Evolutionary conservation across 768 basidiomycete species (phyloP).

Genomic region (Suillus subaureus): DNA sequence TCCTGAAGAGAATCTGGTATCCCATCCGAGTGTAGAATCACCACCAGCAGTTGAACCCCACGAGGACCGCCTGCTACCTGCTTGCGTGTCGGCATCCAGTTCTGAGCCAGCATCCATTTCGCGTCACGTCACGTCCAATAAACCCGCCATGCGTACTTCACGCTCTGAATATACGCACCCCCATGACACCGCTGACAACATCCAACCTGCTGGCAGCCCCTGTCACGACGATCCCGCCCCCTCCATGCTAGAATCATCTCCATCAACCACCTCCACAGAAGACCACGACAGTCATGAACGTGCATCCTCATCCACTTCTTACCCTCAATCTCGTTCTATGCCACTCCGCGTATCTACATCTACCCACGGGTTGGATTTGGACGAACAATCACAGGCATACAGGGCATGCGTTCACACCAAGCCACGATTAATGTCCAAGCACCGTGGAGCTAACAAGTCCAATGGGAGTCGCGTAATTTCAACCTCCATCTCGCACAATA

Average conservation of each 20-base stretch:
- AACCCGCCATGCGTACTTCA: background rate
- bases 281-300: background rate
- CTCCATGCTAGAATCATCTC: background rate
- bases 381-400: slow-evolving; percentile 13
- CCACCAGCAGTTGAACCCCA: slow-evolving; percentile 1
- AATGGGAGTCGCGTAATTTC: slow-evolving; percentile 3
- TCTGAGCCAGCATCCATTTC: slow-evolving; percentile 3
- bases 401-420: slow-evolving; percentile 13
- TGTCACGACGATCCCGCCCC: background rate
- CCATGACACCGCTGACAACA: background rate
- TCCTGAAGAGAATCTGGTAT: background rate
- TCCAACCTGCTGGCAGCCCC: background rate
- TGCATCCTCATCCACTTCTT: background rate
- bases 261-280: background rate
- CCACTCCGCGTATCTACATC: background rate
- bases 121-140: background rate
- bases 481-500: slow-evolving; percentile 6
- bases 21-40: slow-evolving; percentile 5
- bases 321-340: slow-evolving; percentile 1
- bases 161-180: background rate
- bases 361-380: slow-evolving; percentile 10
- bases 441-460: slow-evolving; percentile 18
- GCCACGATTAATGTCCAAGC: slow-evolving; percentile 23
- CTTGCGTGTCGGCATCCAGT: background rate
- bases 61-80: background rate